Evolutionary conservation across 2,329 filamentous ascomycete genomes (phyloP), one percentile per base, ranked within the genome.

Genomic region (Aspergillus udagawae): DNA sequence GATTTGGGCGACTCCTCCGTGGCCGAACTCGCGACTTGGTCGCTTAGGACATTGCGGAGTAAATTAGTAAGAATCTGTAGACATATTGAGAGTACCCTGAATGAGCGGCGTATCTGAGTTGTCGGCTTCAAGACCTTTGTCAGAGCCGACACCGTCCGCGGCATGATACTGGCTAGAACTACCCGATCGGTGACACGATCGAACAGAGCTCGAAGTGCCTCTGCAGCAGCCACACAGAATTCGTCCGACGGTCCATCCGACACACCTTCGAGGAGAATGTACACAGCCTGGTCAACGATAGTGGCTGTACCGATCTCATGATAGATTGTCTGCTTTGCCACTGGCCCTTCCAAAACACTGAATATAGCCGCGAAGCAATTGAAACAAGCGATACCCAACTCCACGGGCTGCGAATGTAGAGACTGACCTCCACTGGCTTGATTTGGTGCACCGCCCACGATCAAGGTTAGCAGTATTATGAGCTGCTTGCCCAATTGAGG

Each of bases 81-180:
- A 20, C 84, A 84, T 55, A 77, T 77, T 25, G 86, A 76, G 6
- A 97, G 77, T 0, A 95, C 82, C 44, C 81, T 83, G 63, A 82
- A 86, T 50, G 82, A 80, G 35, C 84, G 78, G 51, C 84, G 80
- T 63, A 82, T 81, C 44, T 83, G 79, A n/a, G 81, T 84, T 0
- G 87, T 89, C 0, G 86, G 85, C 4, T 89, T 87, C 52, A 96
- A 76, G 0, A 91, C 78, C 66, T 88, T 92, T 2, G 89, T 87
- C 25, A 99, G 77, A 1, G 86, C 85, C 3, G 94, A 97, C 0
- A 96, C 84, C 0, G 91, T 91, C 9, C 92, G 91, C 0, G 95
- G 94, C 45, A 97, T 80, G 67, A 99, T 94, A 60, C 85, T 92
- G 9, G 91, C 90, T 55, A 96, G 78, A 2, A 90, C 85, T n/a